Conservation (phyloP, 768 basidiomycete species). For the Suillus sp. region DNA sequence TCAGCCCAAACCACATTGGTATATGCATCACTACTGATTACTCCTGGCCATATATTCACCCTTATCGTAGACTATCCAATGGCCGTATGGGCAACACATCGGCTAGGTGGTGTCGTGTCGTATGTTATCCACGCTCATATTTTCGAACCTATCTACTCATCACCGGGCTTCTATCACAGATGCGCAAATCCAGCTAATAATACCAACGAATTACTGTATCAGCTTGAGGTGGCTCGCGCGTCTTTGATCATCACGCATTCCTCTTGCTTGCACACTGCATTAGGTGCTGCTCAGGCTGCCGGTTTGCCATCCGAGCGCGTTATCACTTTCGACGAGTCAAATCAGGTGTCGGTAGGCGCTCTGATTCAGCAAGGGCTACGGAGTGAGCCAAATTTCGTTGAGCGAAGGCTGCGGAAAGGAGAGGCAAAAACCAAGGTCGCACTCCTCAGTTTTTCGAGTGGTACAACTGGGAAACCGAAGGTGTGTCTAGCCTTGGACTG, state of each 20-base stretch:
- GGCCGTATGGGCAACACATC: constrained; percentile 61
- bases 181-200: constrained; percentile 41
- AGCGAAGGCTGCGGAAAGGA: constrained; percentile 50
- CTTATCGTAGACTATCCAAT: constrained; percentile 51
- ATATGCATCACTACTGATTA: constrained; percentile 7
- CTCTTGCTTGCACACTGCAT: constrained; percentile 27
- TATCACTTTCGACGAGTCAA: constrained; percentile 26
- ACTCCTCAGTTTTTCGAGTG: constrained; percentile 73
- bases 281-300: constrained; percentile 31
- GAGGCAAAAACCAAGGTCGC: constrained; percentile 65
- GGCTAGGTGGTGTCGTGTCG: constrained; percentile 61
- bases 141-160: constrained; percentile 1
- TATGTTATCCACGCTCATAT: constrained; percentile 31
- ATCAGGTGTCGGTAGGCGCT: constrained; percentile 42
- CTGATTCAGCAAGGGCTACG: constrained; percentile 48
- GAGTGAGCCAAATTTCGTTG: constrained; percentile 42
- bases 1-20: constrained; percentile 69
- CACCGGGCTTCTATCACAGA: constrained; percentile 17
- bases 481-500: constrained; percentile 11
- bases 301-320: constrained; percentile 35
- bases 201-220: constrained; percentile 33
- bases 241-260: constrained; percentile 35
- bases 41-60: constrained; percentile 7
- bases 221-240: constrained; percentile 31
- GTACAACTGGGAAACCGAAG: constrained; percentile 62